Base-by-base conservation (phyloP, 2,329 filamentous ascomycete species). In the Cladosporium sp. region DNA sequence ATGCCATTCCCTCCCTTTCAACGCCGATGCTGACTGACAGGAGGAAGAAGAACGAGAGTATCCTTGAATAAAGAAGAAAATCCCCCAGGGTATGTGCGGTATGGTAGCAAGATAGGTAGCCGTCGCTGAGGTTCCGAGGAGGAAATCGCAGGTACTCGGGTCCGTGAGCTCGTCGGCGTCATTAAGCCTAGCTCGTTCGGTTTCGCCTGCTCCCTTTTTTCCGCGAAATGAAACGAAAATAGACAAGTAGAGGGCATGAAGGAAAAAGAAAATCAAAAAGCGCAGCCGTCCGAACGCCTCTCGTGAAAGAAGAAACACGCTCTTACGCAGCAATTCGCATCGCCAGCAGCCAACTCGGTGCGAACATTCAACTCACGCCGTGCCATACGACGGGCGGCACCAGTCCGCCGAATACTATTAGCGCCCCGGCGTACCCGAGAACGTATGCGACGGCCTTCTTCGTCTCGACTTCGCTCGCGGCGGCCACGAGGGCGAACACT, bases 401-500 rank as follows among this genome's bases (percentile, higher is more conserved):
- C 18, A 63, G 26, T 0, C 61, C 61, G 21, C 50, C 61, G 44
- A 63, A 63, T 1, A 63, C 11, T 6, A 63, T 31, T 37, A 63
- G 33, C 5, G 35, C 21, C 11, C 61, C 61, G 3, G 50, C 50
- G 35, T 63, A 63, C 5, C 50, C 61, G 21, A 63, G 50, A 5
- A 63, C 61, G 26, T 63, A 63, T 11, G 61, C 50, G 35, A 63
- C 61, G 4, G 61, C 61, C 5, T 35, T 21, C 35, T 33, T 55
- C 23, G 61, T 63, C 26, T 56, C 50, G 18, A 63, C 16, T 33
- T 56, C 61, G 14, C 61, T 63, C 5, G 61, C 61, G 23, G 61
- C 61, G 10, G 61, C 62, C 18, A 29, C 62, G 16, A 65, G 53
- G 8, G 62, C 53, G 28, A 65, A 65, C 2, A 65, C 55, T 14